Conservation (phyloP, 2,329 filamentous ascomycete genomes). For the Chalara sp. region DNA sequence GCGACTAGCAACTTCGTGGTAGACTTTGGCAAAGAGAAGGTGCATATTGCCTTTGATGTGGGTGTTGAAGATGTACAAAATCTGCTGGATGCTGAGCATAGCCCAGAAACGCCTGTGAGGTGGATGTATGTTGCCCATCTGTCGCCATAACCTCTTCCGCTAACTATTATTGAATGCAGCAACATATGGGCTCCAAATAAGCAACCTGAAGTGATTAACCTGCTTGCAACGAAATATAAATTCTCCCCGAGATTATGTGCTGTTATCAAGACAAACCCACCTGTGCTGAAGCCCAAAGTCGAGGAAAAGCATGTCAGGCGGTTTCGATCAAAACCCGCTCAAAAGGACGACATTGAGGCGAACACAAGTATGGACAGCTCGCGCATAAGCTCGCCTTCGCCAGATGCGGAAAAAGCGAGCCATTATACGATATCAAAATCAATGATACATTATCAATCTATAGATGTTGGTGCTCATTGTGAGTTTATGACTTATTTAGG, state of each 20-base stretch:
- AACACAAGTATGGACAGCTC: constrained; percentile 9
- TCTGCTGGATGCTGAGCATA: constrained; percentile 28
- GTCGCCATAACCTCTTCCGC: not conserved
- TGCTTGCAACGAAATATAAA: constrained; percentile 54
- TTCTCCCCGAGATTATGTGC: constrained; percentile 61
- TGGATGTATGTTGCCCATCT: constrained; percentile 54
- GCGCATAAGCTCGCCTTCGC: not conserved
- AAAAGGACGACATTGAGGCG: constrained; percentile 20
- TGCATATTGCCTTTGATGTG: constrained; percentile 51
- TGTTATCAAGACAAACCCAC: constrained; percentile 54
- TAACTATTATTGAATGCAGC: constrained; percentile 28
- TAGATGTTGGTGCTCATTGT: constrained; percentile 63
- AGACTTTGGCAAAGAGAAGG: constrained; percentile 52
- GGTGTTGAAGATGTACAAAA: constrained; percentile 32
- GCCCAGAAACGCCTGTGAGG: constrained; percentile 44
- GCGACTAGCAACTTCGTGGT: constrained; percentile 53
- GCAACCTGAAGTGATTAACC: constrained; percentile 47
- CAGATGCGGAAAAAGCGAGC: constrained; percentile 12
- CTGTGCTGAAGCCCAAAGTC: constrained; percentile 11
- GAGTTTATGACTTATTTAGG: constrained; percentile 18
- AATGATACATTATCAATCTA: constrained; percentile 70
- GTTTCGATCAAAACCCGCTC: constrained; percentile 2
- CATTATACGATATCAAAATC: constrained; percentile 52
- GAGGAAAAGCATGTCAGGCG: constrained; percentile 8
- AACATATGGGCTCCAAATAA: constrained; percentile 64